These are phyloP conservation scores for Phytophthora citricola DNA, from an alignment of 352 stramenopile genomes.

Conservation along the genomic window DNA sequence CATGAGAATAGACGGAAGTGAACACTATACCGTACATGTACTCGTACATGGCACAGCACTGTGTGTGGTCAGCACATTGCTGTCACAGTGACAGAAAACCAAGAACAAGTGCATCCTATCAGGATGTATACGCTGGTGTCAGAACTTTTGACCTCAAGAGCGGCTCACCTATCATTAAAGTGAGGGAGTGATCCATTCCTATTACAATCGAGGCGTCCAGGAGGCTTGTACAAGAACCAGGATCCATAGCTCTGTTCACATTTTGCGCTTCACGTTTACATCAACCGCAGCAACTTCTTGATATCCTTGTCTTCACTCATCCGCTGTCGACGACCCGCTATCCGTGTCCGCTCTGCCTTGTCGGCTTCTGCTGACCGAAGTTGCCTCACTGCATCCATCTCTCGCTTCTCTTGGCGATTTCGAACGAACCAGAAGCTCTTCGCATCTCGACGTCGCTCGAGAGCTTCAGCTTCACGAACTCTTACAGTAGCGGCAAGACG, in stretches of 20 bases:
- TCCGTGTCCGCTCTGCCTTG: conserved; percentile 29
- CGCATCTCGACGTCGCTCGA: conserved; percentile 53
- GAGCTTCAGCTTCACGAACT: conserved; percentile 44
- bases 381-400: conserved; percentile 30
- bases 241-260: too few relatives aligned
- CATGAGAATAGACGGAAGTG: too few relatives aligned
- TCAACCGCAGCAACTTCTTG: conserved; percentile 64
- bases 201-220: too few relatives aligned
- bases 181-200: too few relatives aligned
- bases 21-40: too few relatives aligned
- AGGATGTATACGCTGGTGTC: not conserved
- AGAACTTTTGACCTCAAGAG: not conserved
- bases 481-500: conserved; percentile 32
- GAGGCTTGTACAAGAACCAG: too few relatives aligned
- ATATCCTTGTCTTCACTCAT: conserved; percentile 77
- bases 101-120: conserved; percentile 1
- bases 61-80: too few relatives aligned
- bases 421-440: conserved; percentile 76
- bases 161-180: not conserved
- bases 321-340: conserved; percentile 40
- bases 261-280: conserved; percentile 31
- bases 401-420: conserved; percentile 58
- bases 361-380: conserved; percentile 34
- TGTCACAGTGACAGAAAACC: too few relatives aligned
- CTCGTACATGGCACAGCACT: too few relatives aligned